These are phyloP conservation scores for Coniochaeta sp. DNA, from an alignment of 2,329 filamentous ascomycete genomes.

Conservation along the genomic window DNA sequence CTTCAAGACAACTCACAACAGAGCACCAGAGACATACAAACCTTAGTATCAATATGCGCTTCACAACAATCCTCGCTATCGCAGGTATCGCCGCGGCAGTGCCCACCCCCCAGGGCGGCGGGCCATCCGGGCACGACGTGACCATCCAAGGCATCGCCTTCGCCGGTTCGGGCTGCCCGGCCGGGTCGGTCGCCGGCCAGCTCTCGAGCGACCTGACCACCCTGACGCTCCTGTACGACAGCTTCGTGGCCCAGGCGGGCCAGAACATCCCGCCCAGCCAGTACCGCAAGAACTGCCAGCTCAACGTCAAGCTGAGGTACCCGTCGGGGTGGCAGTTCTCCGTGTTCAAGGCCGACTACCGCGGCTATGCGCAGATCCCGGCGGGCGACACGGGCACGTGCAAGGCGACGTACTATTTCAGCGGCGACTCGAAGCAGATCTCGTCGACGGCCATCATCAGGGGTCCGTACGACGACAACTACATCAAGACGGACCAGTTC, in stretches of 20 bases:
- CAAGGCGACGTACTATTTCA: slow-evolving; percentile 49
- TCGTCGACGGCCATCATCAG: slow-evolving; percentile 30
- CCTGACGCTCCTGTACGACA: slow-evolving; percentile 44
- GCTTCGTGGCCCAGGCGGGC: slow-evolving; percentile 42
- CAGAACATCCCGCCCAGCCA: slow-evolving; percentile 31
- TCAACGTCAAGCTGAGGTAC: slow-evolving; percentile 43
- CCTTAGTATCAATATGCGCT: background rate
- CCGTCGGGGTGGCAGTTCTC: slow-evolving; percentile 46
- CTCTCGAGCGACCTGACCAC: slow-evolving; percentile 18
- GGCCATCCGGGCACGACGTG: slow-evolving; percentile 17
- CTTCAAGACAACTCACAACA: background rate
- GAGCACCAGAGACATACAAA: background rate
- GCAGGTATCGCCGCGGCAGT: background rate
- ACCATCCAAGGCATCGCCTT: slow-evolving; percentile 16
- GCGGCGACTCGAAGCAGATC: slow-evolving; percentile 32
- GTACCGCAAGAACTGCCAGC: slow-evolving; percentile 44
- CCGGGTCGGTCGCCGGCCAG: slow-evolving; percentile 14
- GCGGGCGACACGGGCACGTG: slow-evolving; percentile 36
- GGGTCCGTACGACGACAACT: slow-evolving; percentile 32
- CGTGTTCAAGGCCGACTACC: slow-evolving; percentile 42
- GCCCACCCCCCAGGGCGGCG: background rate
- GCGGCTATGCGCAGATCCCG: slow-evolving; percentile 40
- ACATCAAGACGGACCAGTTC: slow-evolving; percentile 36
- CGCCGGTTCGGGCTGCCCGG: slow-evolving; percentile 20
- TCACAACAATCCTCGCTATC: background rate